Evolutionary conservation across 768 basidiomycete genomes (phyloP), one percentile per base, ranked within the genome.

Genomic region (Pisolithus tinctorius): DNA sequence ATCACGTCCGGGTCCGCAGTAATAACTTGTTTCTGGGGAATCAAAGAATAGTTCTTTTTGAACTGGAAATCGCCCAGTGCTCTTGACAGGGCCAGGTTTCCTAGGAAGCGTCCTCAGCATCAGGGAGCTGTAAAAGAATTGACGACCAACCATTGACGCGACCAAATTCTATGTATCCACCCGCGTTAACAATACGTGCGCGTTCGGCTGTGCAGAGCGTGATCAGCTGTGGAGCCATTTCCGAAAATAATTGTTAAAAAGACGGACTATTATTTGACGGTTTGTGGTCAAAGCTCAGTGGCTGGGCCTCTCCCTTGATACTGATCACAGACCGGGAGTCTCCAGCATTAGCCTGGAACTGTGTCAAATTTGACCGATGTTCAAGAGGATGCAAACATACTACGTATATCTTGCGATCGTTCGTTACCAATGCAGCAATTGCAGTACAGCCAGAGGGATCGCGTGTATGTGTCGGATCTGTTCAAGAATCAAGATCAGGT

Each of bases 1-100:
- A 80, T 89, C 57, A 99, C 74, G 52, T 99, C 96, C 20, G 96
- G 96, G 66, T 99, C 82, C 37, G 91, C 81, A 1, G 96, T 98
- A 59, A 99, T 96, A 52, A 94, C 84, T 69, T 99, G 96, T 46
- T 82, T 80, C 70, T 98, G 95, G 16, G 94, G 84, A 39, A 79
- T 68, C 9, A 97, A 69, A 16, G 78, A 69, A 45, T 81, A 80
- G 64, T 94, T 95, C 72, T 95, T 93, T 77, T 99, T 99, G 79
- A 96, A 99, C 57, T 96, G 93, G 66, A 99, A 98, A 67, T 99
- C 96, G 50, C 96, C 96, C 26, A 99, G 72, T 4, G 96, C 96
- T 60, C 96, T 80, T 14, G 94, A 94, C 37, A 98, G 72, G 0
- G 96, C 95, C 51, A 99, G 83, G 65, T 98, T 98, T 56, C 95